A percentile compares a stretch with the other conserved stretches of the same genome.
phyloP scores from a whole-genome alignment of 345 rosid species.

The Durio zibethinus region DNA sequence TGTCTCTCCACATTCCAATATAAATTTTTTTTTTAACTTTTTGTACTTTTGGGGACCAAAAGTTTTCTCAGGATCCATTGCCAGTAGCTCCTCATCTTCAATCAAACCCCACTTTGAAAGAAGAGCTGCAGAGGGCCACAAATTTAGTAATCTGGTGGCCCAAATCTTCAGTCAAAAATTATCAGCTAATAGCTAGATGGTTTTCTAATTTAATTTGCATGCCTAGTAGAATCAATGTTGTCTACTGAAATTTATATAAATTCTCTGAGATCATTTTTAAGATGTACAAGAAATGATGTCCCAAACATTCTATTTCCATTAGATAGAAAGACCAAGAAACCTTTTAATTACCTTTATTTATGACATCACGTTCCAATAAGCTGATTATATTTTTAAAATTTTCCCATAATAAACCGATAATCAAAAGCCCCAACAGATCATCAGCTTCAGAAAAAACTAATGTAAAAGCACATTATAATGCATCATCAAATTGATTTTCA shows the following conservation, averaged over 20 bases:
- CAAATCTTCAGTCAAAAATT: not conserved
- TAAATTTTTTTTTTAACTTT: not conserved
- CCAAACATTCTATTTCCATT: not conserved
- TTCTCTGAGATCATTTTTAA: not conserved
- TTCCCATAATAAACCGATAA: not conserved
- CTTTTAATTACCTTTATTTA: constrained; percentile 7
- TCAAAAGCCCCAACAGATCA: not conserved
- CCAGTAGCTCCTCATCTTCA: not conserved
- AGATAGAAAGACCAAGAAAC: not conserved
- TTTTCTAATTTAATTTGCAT: not conserved
- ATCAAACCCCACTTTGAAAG: constrained; percentile 5
- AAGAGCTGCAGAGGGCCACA: not conserved
- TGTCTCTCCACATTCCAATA: too few relatives aligned
- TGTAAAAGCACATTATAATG: not conserved
- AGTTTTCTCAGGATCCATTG: not conserved
- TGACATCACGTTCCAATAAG: constrained; percentile 15
- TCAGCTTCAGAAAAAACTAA: not conserved
- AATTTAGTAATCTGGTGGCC: not conserved
- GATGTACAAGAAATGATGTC: not conserved
- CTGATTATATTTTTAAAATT: not conserved
- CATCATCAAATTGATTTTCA: not conserved
- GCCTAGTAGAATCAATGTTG: not conserved
- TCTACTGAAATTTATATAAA: not conserved
- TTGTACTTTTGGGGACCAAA: not conserved
- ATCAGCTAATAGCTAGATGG: not conserved